A percentile compares a stretch with the other conserved stretches of the same genome.
phyloP scores from a whole-genome alignment of 306 rosid genomes.

The Canavalia ensiformis region DNA sequence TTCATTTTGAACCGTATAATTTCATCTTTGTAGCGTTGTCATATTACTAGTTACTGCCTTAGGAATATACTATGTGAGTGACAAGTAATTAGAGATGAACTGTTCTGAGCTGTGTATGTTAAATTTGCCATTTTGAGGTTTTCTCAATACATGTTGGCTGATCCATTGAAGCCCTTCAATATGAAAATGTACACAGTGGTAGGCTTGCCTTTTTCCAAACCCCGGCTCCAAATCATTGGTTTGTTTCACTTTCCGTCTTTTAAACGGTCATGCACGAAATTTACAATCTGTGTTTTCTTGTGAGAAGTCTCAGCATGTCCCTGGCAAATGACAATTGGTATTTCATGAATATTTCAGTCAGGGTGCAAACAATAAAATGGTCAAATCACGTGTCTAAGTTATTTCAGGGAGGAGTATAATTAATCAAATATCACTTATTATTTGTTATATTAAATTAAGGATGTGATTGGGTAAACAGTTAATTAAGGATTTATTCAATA shows the following conservation, averaged over 20 bases:
- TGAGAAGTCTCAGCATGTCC: background rate
- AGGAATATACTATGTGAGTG: conserved; percentile 69
- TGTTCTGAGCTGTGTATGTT: conserved; percentile 51
- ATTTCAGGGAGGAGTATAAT: background rate
- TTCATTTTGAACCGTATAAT: conserved; percentile 42
- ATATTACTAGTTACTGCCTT: conserved; percentile 60
- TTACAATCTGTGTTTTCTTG: background rate
- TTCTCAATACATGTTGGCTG: conserved; percentile 45
- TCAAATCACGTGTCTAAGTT: background rate
- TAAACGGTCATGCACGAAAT: background rate
- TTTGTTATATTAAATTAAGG: background rate
- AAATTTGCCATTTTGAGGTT: conserved; percentile 52
- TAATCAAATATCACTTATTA: background rate
- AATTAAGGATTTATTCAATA: too few species aligned
- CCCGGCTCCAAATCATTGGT: conserved; percentile 6
- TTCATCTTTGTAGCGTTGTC: conserved; percentile 62
- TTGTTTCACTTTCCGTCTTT: background rate
- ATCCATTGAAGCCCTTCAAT: conserved; percentile 41
- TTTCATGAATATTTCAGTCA: background rate
- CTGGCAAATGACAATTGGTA: background rate
- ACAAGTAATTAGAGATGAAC: conserved; percentile 52
- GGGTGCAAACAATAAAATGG: background rate
- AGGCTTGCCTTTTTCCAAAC: conserved; percentile 27
- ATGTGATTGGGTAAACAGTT: too few species aligned
- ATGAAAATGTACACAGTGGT: conserved; percentile 41